Evolutionary conservation across 2,329 filamentous ascomycete genomes (phyloP).

Genomic region (Pyrenochaeta sp.): DNA sequence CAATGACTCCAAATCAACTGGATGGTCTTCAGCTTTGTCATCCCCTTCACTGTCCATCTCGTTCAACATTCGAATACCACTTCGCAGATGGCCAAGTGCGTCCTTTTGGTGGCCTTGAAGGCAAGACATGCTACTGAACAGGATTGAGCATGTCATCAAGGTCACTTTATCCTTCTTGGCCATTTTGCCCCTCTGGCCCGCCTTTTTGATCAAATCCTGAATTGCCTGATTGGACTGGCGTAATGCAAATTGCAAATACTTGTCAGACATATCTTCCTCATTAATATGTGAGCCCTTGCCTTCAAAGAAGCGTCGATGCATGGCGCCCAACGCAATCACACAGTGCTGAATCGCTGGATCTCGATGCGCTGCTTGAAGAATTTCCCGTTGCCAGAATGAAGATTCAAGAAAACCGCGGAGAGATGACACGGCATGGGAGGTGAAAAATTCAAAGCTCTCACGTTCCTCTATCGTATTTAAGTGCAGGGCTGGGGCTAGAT

Average conservation of each 20-base stretch:
- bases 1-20: slow-evolving; percentile 36
- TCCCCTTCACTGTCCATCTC: slow-evolving; percentile 33
- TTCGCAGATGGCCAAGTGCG: slow-evolving; percentile 40
- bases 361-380: slow-evolving; percentile 44
- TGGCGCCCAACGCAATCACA: slow-evolving; percentile 40
- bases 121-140: slow-evolving; percentile 43
- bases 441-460: slow-evolving; percentile 43
- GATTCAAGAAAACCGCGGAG: slow-evolving; percentile 41
- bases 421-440: slow-evolving; percentile 31
- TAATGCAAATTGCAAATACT: slow-evolving; percentile 40
- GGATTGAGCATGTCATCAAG: slow-evolving; percentile 40
- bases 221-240: slow-evolving; percentile 43
- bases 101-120: slow-evolving; percentile 41
- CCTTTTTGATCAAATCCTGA: slow-evolving; percentile 26
- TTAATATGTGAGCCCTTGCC: slow-evolving; percentile 28
- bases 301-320: slow-evolving; percentile 42
- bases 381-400: slow-evolving; percentile 41
- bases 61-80: slow-evolving; percentile 40
- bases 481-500: slow-evolving; percentile 23
- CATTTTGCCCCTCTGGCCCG: background rate
- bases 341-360: slow-evolving; percentile 41
- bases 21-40: slow-evolving; percentile 15
- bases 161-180: slow-evolving; percentile 32
- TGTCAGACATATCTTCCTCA: slow-evolving; percentile 30
- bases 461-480: slow-evolving; percentile 33